These are phyloP conservation scores for Lactuca sativa DNA, from an alignment of 129 eudicot species.

Conservation along the genomic window DNA sequence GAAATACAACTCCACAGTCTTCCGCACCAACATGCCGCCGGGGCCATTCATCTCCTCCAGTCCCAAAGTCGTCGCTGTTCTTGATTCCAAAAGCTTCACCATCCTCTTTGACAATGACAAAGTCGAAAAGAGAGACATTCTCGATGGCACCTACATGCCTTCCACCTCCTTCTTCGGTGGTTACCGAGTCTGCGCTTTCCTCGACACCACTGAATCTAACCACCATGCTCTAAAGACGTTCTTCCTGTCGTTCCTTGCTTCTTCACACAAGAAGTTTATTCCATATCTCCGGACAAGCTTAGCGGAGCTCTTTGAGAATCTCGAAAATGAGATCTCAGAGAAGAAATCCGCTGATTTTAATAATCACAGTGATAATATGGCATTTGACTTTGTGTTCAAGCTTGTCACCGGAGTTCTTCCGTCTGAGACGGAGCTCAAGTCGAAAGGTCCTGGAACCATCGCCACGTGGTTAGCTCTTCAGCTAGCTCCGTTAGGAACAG, in stretches of 20 bases:
- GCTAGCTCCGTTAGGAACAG: constrained; percentile 32
- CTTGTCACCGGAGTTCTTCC: constrained; percentile 38
- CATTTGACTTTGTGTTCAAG: constrained; percentile 50
- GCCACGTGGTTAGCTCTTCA: constrained; percentile 41
- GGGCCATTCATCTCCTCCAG: constrained; percentile 2
- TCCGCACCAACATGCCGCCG: no score
- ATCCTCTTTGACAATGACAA: constrained; percentile 42
- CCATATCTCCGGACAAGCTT: constrained; percentile 28
- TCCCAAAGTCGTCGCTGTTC: constrained; percentile 40
- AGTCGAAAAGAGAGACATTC: constrained; percentile 45
- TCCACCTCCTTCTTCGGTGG: constrained; percentile 45
- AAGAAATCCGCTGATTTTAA: constrained; percentile 31
- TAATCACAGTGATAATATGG: constrained; percentile 21
- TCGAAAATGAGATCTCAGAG: constrained; percentile 35
- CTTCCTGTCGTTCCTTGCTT: constrained; percentile 23
- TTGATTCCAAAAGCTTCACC: constrained; percentile 43
- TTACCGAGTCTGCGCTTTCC: constrained; percentile 37
- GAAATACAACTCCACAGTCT: constrained; percentile 35
- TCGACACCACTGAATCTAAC: constrained; percentile 44
- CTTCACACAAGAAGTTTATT: constrained; percentile 30
- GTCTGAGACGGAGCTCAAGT: constrained; percentile 17
- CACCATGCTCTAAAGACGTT: constrained; percentile 34
- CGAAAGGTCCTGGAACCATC: constrained; percentile 23
- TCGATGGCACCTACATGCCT: constrained; percentile 55
- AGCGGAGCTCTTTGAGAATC: constrained; percentile 20